Percentiles rank a stretch among this genome's conserved stretches.
Conservation (phyloP, 108 stramenopile species). For the Chaetoceros tenuissimus region DNA sequence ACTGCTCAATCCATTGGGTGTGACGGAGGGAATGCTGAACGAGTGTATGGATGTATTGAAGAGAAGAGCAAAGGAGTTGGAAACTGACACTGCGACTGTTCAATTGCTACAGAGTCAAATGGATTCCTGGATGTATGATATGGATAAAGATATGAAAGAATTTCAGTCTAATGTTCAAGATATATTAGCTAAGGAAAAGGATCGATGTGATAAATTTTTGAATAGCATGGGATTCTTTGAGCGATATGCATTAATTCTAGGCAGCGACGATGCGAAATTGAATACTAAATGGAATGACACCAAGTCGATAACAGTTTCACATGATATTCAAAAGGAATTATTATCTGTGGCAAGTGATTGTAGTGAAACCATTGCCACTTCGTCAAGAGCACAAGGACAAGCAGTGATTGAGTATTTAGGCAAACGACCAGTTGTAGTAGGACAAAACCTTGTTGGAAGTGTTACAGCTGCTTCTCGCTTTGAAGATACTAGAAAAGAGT, state of each 20-base stretch:
- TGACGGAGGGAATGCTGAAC: conserved; percentile 53
- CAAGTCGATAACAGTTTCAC: conserved; percentile 7
- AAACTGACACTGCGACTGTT: conserved; percentile 58
- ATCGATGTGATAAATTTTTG: conserved; percentile 19
- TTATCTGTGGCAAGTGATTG: conserved; percentile 12
- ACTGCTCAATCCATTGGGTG: conserved; percentile 68
- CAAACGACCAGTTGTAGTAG: conserved; percentile 43
- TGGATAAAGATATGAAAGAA: conserved; percentile 28
- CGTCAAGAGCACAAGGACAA: conserved; percentile 62
- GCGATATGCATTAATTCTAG: conserved; percentile 13
- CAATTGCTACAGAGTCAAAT: conserved; percentile 51
- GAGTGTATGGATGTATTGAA: conserved; percentile 44
- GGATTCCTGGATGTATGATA: conserved; percentile 59
- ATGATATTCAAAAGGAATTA: conserved; percentile 17
- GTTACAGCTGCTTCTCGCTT: conserved; percentile 48
- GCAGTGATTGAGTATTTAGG: conserved; percentile 69
- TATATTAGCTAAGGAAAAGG: conserved; percentile 22
- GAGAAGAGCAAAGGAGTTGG: conserved; percentile 34
- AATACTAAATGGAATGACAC: conserved; percentile 46
- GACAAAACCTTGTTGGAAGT: conserved; percentile 46
- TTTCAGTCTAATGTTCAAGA: conserved; percentile 21
- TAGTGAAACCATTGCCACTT: conserved; percentile 42
- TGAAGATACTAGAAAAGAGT: conserved; percentile 44
- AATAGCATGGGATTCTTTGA: conserved; percentile 16
- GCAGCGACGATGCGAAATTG: conserved; percentile 22